Evolutionary conservation across 805 yeast species (phyloP).

Genomic region (Candida coquimbonensis): DNA sequence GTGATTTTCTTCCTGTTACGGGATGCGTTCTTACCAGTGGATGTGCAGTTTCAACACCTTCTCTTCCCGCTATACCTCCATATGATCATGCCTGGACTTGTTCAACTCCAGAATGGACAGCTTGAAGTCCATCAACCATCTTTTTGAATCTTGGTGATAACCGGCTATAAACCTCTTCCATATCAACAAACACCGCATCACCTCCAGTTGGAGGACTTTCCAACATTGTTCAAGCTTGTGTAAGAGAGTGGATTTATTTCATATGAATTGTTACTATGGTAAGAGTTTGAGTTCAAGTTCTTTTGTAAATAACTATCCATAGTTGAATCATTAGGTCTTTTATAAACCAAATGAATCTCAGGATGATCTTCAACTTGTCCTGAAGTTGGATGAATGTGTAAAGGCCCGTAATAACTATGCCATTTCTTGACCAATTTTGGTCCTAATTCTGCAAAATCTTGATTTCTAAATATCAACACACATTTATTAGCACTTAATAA

Average conservation of each 20-base stretch:
- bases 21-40: constrained; percentile 61
- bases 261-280: constrained; percentile 52
- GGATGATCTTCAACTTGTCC: constrained; percentile 57
- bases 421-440: constrained; percentile 40
- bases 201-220: constrained; percentile 45
- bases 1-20: constrained; percentile 54
- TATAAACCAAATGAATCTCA: constrained; percentile 50
- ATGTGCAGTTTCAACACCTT: constrained; percentile 27
- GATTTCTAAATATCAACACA: constrained; percentile 55
- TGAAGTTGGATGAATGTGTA: constrained; percentile 66
- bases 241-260: constrained; percentile 52
- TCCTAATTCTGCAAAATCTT: constrained; percentile 51
- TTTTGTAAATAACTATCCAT: constrained; percentile 6
- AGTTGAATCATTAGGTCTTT: constrained; percentile 9
- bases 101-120: constrained; percentile 35
- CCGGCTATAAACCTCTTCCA: constrained; percentile 46
- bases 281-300: constrained; percentile 16
- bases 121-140: constrained; percentile 38
- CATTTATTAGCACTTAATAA: constrained; percentile 58
- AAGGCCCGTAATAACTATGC: constrained; percentile 59
- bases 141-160: constrained; percentile 41
- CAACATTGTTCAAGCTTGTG: constrained; percentile 47
- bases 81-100: constrained; percentile 42
- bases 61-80: constrained; percentile 41
- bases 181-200: constrained; percentile 48